Base-by-base conservation (phyloP, 371 early-diverging fungal species). In the Mortierella sp. region DNA sequence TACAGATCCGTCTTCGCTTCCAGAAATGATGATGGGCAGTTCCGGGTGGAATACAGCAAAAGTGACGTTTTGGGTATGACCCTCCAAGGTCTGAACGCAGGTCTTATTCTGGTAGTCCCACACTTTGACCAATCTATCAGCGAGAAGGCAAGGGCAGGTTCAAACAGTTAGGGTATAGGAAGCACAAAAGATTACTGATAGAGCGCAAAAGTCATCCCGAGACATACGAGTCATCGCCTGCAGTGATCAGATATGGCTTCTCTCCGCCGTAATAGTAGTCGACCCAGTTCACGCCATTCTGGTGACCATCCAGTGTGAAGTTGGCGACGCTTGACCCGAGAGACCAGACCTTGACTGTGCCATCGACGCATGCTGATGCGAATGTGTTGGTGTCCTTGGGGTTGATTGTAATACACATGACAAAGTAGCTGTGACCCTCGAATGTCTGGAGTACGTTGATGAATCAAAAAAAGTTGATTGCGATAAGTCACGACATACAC, bases 71-170 rank as follows among this genome's bases (percentile, higher is more conserved):
- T 99, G 95, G 15, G 94, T 88, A 81, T 99, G 99, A 4, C 99
- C 99, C 80, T 97, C 96, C 46, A 99, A 87, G 2, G 95, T 96
- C 66, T 96, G 97, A 6, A 99, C 95, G 66, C 99, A 97, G 27
- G 94, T 93, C 82, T 96, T 98, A 86, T 95, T 99, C 79, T 99
- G 98, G 78, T 99, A 99, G 83, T 99, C 98, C 99, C 99, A 99
- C 30, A 99, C 90, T 72, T 98, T 97, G 64, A 97, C 94, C 24
- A 90, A 63, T 48, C 89, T 82, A 54, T 27, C 15, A 23, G 17
- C 6, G 17, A 30, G 43, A 21, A 49, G 24, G n/a, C n/a, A n/a
- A n/a, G n/a, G n/a, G n/a, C n/a, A n/a, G n/a, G n/a, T n/a, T n/a
- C n/a, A n/a, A n/a, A n/a, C n/a, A n/a, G n/a, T n/a, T n/a, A n/a